Evolutionary conservation across 1,139 yeast species (phyloP).

Genomic region (Lodderomyces parapsilosis): DNA sequence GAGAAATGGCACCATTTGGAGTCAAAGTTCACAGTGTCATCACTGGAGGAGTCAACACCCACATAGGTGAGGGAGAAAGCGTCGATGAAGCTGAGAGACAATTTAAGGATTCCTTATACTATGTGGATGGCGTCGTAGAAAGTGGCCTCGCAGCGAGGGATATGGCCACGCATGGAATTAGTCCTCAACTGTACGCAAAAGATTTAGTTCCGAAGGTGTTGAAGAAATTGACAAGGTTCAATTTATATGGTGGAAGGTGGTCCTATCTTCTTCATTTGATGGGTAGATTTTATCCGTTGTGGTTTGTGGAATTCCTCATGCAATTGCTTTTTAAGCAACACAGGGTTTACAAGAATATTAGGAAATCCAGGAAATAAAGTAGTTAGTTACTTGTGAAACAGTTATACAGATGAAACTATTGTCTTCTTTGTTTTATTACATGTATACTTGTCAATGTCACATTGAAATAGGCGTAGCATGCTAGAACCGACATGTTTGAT

Average conservation of each 20-base stretch:
- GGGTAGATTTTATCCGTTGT: slow-evolving; percentile 28
- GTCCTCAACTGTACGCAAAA: slow-evolving; percentile 30
- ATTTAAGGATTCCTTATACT: slow-evolving; percentile 19
- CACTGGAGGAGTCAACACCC: slow-evolving; percentile 42
- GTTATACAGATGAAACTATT: no score
- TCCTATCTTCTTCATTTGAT: slow-evolving; percentile 24
- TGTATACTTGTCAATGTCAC: no score
- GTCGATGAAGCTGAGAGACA: slow-evolving; percentile 4
- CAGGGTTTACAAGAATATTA: slow-evolving; percentile 17
- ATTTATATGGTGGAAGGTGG: slow-evolving; percentile 27
- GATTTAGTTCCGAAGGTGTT: slow-evolving; percentile 25
- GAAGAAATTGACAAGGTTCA: slow-evolving; percentile 25
- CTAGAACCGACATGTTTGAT: no score
- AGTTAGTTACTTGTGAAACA: no score
- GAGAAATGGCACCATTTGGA: slow-evolving; percentile 53
- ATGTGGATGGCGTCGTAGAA: slow-evolving; percentile 32
- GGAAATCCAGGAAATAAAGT: slow-evolving; percentile 1
- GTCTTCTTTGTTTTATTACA: no score
- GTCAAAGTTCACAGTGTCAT: slow-evolving; percentile 37
- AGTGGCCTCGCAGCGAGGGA: slow-evolving; percentile 21
- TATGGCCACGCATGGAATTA: slow-evolving; percentile 27
- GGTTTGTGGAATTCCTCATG: slow-evolving; percentile 25
- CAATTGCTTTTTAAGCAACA: slow-evolving; percentile 29
- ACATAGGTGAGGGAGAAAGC: slow-evolving; percentile 22
- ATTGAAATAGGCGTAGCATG: no score